phyloP scores from a whole-genome alignment of 805 yeast genomes.

The Kazachstania viticola region DNA sequence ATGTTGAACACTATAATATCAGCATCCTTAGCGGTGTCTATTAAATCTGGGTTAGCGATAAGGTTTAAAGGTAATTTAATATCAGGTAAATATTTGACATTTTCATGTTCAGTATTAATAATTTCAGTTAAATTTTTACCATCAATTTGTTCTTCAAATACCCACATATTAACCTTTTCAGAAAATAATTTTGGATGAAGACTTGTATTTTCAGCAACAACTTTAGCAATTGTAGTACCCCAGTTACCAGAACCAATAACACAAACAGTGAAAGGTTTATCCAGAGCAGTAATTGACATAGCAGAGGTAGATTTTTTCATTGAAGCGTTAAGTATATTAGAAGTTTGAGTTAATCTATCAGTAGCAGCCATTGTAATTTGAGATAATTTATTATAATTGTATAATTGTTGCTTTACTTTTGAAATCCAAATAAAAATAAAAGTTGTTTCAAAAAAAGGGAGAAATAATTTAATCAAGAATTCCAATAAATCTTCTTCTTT shows the following conservation, averaged over 20 bases:
- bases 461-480: not conserved
- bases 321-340: constrained; percentile 18
- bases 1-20: constrained; percentile 87
- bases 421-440: too few species aligned
- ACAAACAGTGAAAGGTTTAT: constrained; percentile 42
- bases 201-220: constrained; percentile 77
- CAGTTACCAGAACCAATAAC: constrained; percentile 96
- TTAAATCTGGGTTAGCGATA: constrained; percentile 75
- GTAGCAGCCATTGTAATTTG: constrained; percentile 17
- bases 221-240: constrained; percentile 96
- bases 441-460: not conserved
- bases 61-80: constrained; percentile 79
- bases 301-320: constrained; percentile 9
- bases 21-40: constrained; percentile 64
- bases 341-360: constrained; percentile 24
- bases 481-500: not conserved
- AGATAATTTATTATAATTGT: not conserved
- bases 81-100: constrained; percentile 88
- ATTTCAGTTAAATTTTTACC: constrained; percentile 80
- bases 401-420: too few species aligned
- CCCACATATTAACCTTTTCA: constrained; percentile 88
- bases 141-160: constrained; percentile 70
- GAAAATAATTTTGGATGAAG: constrained; percentile 64
- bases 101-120: constrained; percentile 83
- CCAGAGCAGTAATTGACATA: constrained; percentile 7